Conservation (phyloP, 2,329 filamentous ascomycete genomes). For the Aspergillus caelatus region DNA sequence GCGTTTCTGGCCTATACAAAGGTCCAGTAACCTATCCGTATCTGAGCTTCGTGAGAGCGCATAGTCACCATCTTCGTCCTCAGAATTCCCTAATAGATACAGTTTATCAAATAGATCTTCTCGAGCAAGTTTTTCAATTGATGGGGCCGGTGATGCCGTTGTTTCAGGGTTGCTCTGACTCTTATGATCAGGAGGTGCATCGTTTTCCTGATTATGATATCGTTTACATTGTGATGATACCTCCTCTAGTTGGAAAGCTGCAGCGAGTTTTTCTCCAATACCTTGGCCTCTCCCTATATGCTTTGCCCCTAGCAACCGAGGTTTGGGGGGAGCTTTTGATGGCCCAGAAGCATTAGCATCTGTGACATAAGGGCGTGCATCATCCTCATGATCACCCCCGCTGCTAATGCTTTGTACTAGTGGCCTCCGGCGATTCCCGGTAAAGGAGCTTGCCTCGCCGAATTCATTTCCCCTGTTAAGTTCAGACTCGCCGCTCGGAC, state of each 20-base stretch:
- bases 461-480: constrained; percentile 5
- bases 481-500: constrained; percentile 24
- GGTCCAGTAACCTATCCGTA: neutral
- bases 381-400: neutral
- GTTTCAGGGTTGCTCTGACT: neutral
- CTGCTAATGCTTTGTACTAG: neutral
- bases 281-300: constrained; percentile 24
- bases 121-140: neutral
- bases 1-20: neutral
- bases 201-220: neutral
- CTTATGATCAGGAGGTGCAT: neutral
- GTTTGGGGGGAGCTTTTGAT: neutral
- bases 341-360: neutral
- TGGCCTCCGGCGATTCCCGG: neutral
- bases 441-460: neutral
- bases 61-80: neutral
- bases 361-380: neutral
- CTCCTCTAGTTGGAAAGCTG: constrained; percentile 20
- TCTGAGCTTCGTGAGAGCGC: neutral
- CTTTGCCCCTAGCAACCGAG: neutral
- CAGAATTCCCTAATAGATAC: neutral
- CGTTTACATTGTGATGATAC: neutral
- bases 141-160: neutral
- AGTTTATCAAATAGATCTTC: neutral
- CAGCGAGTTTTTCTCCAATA: constrained; percentile 27